Evolutionary conservation across 2,329 filamentous ascomycete genomes (phyloP).

Genomic region (Aspergillus sp.): DNA sequence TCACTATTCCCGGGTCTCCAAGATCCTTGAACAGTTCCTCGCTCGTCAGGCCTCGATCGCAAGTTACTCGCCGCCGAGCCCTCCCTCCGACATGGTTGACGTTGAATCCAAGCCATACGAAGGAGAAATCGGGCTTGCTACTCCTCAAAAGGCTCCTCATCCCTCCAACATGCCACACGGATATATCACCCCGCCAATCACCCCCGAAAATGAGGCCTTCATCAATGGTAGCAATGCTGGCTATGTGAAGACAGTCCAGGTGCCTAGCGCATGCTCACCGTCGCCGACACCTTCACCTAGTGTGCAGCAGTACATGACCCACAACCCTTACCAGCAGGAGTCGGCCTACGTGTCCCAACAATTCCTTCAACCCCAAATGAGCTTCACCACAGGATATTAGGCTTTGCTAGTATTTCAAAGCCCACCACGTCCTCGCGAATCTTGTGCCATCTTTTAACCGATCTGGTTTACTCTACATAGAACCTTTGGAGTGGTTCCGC

Average conservation of each 20-base stretch:
- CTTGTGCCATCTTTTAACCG: conserved; percentile 16
- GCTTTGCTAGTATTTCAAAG: conserved; percentile 8
- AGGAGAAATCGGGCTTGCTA: conserved; percentile 43
- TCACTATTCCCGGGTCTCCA: conserved; percentile 65
- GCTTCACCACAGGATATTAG: conserved; percentile 34
- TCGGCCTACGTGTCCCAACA: conserved; percentile 35
- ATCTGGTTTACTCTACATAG: conserved; percentile 17
- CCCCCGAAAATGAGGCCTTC: conserved; percentile 46
- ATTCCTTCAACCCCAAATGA: conserved; percentile 36
- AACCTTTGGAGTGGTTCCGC: conserved; percentile 12
- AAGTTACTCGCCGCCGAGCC: conserved; percentile 43
- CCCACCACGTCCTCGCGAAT: conserved; percentile 4
- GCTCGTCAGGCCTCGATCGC: conserved; percentile 60
- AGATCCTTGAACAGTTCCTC: conserved; percentile 66
- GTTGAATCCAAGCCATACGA: conserved; percentile 41
- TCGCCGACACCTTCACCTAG: conserved; percentile 39
- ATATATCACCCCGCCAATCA: conserved; percentile 50
- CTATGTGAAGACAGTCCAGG: conserved; percentile 28
- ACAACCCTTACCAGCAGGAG: conserved; percentile 38
- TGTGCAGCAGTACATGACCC: conserved; percentile 37
- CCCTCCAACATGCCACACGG: conserved; percentile 41
- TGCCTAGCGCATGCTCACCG: conserved; percentile 33
- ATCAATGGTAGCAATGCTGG: conserved; percentile 36
- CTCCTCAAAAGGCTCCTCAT: conserved; percentile 41
- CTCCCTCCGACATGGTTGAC: conserved; percentile 37